These are phyloP conservation scores for Torulaspora maleeae DNA, from an alignment of 805 yeast species.

Conservation along the genomic window DNA sequence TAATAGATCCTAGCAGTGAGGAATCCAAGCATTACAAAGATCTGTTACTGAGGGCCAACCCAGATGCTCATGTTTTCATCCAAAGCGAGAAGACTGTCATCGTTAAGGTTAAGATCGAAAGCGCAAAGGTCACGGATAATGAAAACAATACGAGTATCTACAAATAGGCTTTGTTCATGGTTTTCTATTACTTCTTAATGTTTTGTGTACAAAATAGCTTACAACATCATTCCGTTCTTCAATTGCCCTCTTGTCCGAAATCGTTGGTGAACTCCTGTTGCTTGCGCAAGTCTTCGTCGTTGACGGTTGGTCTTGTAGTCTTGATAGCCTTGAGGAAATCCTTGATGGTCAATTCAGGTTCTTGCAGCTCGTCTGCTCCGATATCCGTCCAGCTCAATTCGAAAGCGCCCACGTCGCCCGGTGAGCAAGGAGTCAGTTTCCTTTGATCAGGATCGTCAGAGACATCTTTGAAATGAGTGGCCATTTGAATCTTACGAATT, in stretches of 20 bases:
- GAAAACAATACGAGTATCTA: slow-evolving; percentile 49
- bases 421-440: slow-evolving; percentile 87
- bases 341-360: slow-evolving; percentile 83
- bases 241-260: slow-evolving; percentile 96
- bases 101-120: slow-evolving; percentile 57
- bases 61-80: slow-evolving; percentile 67
- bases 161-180: slow-evolving; percentile 18
- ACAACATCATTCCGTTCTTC: slow-evolving; percentile 9
- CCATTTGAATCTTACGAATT: slow-evolving; percentile 87
- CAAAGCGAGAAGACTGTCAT: slow-evolving; percentile 60
- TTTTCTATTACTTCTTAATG: slow-evolving; percentile 6
- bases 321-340: slow-evolving; percentile 92
- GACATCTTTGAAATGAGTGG: slow-evolving; percentile 82
- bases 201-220: not conserved
- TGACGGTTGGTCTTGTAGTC: slow-evolving; percentile 91
- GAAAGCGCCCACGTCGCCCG: slow-evolving; percentile 82
- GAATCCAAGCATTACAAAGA: slow-evolving; percentile 59
- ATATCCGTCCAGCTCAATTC: slow-evolving; percentile 95
- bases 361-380: slow-evolving; percentile 80
- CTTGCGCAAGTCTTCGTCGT: slow-evolving; percentile 70
- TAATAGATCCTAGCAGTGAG: slow-evolving; percentile 43
- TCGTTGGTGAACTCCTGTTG: slow-evolving; percentile 88
- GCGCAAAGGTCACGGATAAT: slow-evolving; percentile 75
- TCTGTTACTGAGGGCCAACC: slow-evolving; percentile 55
- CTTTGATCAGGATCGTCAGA: slow-evolving; percentile 37